A percentile compares a stretch with the other conserved stretches of the same genome.
phyloP scores from a whole-genome alignment of 805 yeast species.

The Candida alai region DNA sequence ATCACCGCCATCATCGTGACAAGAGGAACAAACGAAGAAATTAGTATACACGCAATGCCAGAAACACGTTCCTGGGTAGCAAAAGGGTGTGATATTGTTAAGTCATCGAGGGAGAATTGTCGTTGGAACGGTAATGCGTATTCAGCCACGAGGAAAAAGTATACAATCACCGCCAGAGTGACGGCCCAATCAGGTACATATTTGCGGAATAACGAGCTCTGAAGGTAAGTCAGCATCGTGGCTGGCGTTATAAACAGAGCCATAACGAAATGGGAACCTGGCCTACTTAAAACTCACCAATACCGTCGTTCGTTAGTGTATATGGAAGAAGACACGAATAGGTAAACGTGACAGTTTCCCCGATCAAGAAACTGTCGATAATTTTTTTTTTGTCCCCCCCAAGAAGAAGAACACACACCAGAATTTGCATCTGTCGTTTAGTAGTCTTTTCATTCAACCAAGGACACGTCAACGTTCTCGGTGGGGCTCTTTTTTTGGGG shows the following conservation, averaged over 20 bases:
- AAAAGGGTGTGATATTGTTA: constrained; percentile 34
- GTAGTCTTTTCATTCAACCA: too few relatives aligned
- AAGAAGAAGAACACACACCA: too few relatives aligned
- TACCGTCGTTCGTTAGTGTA: too few relatives aligned
- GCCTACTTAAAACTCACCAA: too few relatives aligned
- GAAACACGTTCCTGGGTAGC: constrained; percentile 29
- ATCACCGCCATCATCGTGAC: constrained; percentile 15
- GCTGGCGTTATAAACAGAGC: constrained; percentile 7
- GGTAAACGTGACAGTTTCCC: too few relatives aligned
- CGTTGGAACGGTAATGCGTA: constrained; percentile 30
- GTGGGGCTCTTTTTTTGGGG: too few relatives aligned
- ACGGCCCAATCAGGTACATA: constrained; percentile 28
- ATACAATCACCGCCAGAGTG: constrained; percentile 17
- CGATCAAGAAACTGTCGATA: too few relatives aligned
- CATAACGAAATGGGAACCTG: too few relatives aligned
- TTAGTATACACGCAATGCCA: constrained; percentile 22
- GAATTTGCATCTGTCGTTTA: too few relatives aligned
- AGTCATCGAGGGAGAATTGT: constrained; percentile 31
- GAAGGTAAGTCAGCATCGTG: constrained; percentile 7
- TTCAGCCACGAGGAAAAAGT: constrained; percentile 30
- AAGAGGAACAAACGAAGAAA: constrained; percentile 22
- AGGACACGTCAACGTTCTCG: too few relatives aligned
- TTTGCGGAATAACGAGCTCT: constrained; percentile 6
- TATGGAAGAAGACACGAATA: too few relatives aligned
- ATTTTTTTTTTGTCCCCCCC: too few relatives aligned